Conservation (phyloP, 2,329 filamentous ascomycete genomes). For the Trichoderma cornu-damae region DNA sequence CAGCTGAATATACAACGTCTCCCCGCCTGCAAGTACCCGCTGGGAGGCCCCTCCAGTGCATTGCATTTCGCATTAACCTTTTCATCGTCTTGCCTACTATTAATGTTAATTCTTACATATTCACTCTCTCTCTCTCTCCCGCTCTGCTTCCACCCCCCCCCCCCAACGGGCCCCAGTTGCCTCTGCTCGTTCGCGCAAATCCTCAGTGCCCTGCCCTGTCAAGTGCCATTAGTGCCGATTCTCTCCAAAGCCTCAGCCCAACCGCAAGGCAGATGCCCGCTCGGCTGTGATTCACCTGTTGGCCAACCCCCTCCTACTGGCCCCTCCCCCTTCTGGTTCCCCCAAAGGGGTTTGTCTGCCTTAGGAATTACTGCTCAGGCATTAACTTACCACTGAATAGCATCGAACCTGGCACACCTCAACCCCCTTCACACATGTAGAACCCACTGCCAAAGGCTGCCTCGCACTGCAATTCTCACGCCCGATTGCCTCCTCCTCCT, state of each 20-base stretch:
- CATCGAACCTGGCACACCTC: slow-evolving; percentile 1
- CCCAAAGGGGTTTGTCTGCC: slow-evolving; percentile 8
- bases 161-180: background rate
- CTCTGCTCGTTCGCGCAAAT: background rate
- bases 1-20: background rate
- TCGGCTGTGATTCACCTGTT: slow-evolving; percentile 6
- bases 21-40: slow-evolving; percentile 8
- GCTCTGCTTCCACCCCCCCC: background rate
- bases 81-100: background rate
- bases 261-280: background rate
- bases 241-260: background rate
- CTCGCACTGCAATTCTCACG: background rate
- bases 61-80: background rate
- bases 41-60: background rate
- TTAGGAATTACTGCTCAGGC: background rate
- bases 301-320: slow-evolving; percentile 12
- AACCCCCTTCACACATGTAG: background rate
- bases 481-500: slow-evolving; percentile 1
- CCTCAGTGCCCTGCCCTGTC: background rate
- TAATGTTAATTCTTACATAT: too few relatives aligned
- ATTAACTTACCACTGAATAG: background rate
- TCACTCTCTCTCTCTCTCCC: background rate
- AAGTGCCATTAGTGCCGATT: background rate
- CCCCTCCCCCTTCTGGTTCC: background rate
- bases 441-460: background rate